Conservation (phyloP, 768 basidiomycete species). For the Hygrophorus russula region DNA sequence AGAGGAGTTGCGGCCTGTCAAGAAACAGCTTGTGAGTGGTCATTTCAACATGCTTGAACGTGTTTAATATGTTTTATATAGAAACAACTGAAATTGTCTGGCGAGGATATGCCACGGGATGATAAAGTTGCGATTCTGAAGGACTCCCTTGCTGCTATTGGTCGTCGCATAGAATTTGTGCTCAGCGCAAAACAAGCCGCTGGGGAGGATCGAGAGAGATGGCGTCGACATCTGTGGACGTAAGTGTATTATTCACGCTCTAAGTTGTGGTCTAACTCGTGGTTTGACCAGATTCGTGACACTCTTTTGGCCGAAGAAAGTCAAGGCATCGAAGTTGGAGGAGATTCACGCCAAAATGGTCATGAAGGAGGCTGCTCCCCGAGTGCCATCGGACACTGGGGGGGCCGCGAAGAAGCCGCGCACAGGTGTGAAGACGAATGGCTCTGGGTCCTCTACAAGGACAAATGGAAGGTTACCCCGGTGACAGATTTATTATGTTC, state of each 20-base stretch:
- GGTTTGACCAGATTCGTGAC: slow-evolving; percentile 66
- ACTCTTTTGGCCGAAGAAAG: slow-evolving; percentile 96
- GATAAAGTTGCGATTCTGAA: slow-evolving; percentile 95
- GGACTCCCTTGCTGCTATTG: slow-evolving; percentile 90
- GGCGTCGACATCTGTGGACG: slow-evolving; percentile 96
- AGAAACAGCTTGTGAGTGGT: slow-evolving; percentile 76
- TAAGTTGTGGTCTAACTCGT: not conserved
- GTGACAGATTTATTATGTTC: slow-evolving; percentile 22
- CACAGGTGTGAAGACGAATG: slow-evolving; percentile 43
- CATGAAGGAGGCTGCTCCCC: slow-evolving; percentile 69
- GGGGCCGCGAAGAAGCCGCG: slow-evolving; percentile 48
- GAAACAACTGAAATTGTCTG: slow-evolving; percentile 94
- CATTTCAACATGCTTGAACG: not conserved
- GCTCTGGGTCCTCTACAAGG: slow-evolving; percentile 33
- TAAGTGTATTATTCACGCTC: slow-evolving; percentile 30
- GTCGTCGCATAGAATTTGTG: slow-evolving; percentile 81
- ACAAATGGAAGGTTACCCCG: slow-evolving; percentile 54
- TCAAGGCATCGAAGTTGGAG: slow-evolving; percentile 85
- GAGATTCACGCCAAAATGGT: slow-evolving; percentile 97
- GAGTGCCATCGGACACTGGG: slow-evolving; percentile 38
- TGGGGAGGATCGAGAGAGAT: slow-evolving; percentile 77
- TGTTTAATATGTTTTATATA: slow-evolving; percentile 18
- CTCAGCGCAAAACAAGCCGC: slow-evolving; percentile 62
- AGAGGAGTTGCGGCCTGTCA: slow-evolving; percentile 91
- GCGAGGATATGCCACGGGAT: slow-evolving; percentile 87